phyloP scores from a whole-genome alignment of 2,329 filamentous ascomycete species.

The Ophiostoma triangulosporum region DNA sequence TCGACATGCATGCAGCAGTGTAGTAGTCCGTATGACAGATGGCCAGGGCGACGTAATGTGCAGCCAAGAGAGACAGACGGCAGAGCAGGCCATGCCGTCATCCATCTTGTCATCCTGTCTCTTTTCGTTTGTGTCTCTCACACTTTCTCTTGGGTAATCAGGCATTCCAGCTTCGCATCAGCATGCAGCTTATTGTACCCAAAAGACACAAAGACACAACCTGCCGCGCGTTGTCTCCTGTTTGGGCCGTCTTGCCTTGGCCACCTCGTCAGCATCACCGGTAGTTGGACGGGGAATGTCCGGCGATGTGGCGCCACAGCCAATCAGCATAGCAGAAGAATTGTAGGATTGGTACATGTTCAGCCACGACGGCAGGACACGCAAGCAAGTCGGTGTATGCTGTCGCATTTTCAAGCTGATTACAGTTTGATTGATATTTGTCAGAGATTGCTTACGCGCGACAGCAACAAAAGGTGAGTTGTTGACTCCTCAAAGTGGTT shows the following conservation, averaged over 20 bases:
- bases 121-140: too few relatives aligned
- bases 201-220: too few relatives aligned
- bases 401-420: too few relatives aligned
- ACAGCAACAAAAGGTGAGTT: too few relatives aligned
- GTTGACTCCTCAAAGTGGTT: too few relatives aligned
- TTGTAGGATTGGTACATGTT: neutral
- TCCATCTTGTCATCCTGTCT: too few relatives aligned
- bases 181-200: too few relatives aligned
- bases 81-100: too few relatives aligned
- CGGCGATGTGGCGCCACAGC: neutral
- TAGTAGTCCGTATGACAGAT: neutral
- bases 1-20: neutral
- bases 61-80: neutral
- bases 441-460: too few relatives aligned
- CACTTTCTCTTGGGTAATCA: too few relatives aligned
- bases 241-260: neutral
- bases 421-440: too few relatives aligned
- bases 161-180: too few relatives aligned
- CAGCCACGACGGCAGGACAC: neutral
- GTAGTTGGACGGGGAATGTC: neutral
- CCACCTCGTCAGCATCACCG: neutral
- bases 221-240: neutral
- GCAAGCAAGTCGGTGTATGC: neutral
- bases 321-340: neutral
- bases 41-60: neutral